phyloP scores from a whole-genome alignment of 2,329 filamentous ascomycete species.

The Colletotrichum echinochloae region DNA sequence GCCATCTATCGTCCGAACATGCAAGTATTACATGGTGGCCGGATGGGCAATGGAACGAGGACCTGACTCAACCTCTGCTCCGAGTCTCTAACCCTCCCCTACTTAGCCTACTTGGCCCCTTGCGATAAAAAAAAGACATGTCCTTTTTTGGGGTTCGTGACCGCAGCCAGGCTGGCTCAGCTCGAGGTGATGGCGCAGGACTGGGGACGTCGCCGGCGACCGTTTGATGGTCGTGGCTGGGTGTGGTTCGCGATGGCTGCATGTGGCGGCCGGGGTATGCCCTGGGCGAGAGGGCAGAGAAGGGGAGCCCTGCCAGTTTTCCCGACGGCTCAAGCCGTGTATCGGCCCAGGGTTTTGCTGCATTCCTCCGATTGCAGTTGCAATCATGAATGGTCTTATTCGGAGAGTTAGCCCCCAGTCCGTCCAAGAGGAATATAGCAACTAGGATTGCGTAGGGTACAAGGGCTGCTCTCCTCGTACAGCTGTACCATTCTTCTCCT shows the following conservation, averaged over 20 bases:
- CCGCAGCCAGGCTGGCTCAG: constrained; percentile 33
- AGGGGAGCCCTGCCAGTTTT: constrained; percentile 6
- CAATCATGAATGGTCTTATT: not conserved
- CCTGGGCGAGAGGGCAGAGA: not conserved
- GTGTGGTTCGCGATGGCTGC: constrained; percentile 18
- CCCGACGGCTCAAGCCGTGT: not conserved
- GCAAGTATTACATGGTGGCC: not conserved
- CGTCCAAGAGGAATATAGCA: not conserved
- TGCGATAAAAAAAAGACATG: not conserved
- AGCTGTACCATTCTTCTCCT: not conserved
- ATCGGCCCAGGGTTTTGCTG: not conserved
- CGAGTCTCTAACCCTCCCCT: not conserved
- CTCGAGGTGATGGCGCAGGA: constrained; percentile 36
- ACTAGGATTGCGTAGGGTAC: not conserved
- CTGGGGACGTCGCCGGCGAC: constrained; percentile 15
- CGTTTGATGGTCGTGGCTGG: not conserved
- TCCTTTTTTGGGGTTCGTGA: constrained; percentile 19
- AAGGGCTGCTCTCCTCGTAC: not conserved
- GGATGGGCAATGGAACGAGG: not conserved
- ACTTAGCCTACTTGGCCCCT: not conserved
- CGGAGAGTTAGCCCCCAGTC: not conserved
- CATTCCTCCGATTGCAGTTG: constrained; percentile 9
- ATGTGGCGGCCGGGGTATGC: constrained; percentile 28
- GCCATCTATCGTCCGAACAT: not conserved
- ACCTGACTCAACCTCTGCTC: not conserved